Conservation (phyloP, 148 eudicot species). For the Talinum fruticosum region DNA sequence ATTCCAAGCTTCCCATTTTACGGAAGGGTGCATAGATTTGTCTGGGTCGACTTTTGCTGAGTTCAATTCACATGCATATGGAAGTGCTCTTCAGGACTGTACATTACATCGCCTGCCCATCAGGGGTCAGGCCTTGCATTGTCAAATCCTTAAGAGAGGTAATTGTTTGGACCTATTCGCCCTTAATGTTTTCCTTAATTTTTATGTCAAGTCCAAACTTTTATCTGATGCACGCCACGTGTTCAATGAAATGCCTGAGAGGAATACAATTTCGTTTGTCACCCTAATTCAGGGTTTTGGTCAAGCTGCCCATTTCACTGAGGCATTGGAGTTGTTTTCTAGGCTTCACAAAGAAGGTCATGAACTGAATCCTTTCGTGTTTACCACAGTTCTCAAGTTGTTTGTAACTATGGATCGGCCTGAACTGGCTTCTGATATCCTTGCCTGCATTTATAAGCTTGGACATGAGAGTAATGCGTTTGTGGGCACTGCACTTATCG, state of each 20-base stretch:
- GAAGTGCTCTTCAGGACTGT: constrained; percentile 53
- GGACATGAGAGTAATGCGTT: constrained; percentile 60
- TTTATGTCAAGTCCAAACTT: constrained; percentile 45
- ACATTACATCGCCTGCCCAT: constrained; percentile 20
- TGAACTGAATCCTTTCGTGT: constrained; percentile 73
- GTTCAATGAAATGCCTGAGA: constrained; percentile 68
- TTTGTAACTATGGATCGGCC: constrained; percentile 52
- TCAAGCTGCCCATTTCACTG: constrained; percentile 23
- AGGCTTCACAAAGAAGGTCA: constrained; percentile 63
- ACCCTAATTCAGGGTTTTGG: constrained; percentile 62
- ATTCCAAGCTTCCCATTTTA: constrained; percentile 16
- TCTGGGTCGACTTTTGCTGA: constrained; percentile 4
- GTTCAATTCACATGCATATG: constrained; percentile 42
- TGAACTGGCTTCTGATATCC: constrained; percentile 40
- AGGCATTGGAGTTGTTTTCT: constrained; percentile 49
- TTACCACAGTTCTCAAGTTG: constrained; percentile 70
- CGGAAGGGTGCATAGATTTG: constrained; percentile 7
- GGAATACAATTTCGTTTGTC: constrained; percentile 63
- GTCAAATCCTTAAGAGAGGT: constrained; percentile 56
- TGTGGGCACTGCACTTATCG: constrained; percentile 81
- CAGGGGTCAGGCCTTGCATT: constrained; percentile 51
- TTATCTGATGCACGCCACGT: constrained; percentile 45
- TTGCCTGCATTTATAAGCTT: constrained; percentile 55
- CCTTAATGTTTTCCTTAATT: constrained; percentile 55
- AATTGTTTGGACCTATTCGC: constrained; percentile 64